Percentiles rank a stretch among this genome's conserved stretches.
phyloP scores from a whole-genome alignment of 2,329 filamentous ascomycete species.

The Fusarium verticillioides region DNA sequence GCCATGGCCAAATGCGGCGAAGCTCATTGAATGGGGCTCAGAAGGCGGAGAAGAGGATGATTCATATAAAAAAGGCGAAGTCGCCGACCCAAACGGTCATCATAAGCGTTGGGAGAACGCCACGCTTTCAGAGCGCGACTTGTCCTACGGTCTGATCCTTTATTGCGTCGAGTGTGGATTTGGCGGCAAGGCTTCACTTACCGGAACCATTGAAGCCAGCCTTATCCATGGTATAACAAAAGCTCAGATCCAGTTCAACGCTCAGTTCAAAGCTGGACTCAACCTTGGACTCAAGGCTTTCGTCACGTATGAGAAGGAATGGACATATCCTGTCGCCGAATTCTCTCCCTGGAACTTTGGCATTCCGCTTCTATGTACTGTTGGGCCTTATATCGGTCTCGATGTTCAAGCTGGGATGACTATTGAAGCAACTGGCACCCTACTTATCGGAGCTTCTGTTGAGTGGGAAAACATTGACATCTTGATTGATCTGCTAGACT shows the following conservation, averaged over 20 bases:
- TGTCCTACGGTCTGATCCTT: neutral
- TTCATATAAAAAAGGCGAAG: constrained; percentile 2
- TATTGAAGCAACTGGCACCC: neutral
- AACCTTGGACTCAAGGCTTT: neutral
- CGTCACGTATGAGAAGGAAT: constrained; percentile 14
- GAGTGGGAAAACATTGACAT: constrained; percentile 16
- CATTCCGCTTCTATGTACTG: neutral
- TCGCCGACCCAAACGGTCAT: constrained; percentile 1
- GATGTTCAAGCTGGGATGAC: neutral
- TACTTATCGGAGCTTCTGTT: constrained; percentile 1
- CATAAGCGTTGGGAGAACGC: neutral
- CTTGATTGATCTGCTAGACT: neutral
- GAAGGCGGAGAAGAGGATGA: constrained; percentile 1
- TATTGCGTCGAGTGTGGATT: constrained; percentile 18
- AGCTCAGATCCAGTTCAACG: neutral
- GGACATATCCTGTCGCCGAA: neutral
- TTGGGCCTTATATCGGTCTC: neutral
- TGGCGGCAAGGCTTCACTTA: neutral
- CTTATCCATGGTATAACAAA: neutral
- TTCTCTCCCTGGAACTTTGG: neutral
- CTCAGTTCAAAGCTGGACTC: neutral
- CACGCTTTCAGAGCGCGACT: neutral
- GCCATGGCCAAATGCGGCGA: constrained; percentile 8
- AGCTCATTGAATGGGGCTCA: neutral
- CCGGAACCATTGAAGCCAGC: neutral